Evolutionary conservation across 768 basidiomycete species (phyloP).

Genomic region (Phylloporus arenicola): DNA sequence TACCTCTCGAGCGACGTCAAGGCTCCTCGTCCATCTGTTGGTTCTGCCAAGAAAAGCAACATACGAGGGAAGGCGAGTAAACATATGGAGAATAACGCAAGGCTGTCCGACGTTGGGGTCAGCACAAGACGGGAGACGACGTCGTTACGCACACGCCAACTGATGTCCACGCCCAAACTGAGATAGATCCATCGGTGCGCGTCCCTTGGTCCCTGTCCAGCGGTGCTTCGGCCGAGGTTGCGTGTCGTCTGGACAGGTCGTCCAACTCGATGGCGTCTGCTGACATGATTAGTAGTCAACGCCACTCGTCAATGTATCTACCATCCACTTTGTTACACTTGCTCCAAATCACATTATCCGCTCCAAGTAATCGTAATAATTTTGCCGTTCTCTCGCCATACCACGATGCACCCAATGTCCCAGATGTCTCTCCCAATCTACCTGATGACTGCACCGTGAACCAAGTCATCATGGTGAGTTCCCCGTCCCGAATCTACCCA

Average conservation of each 20-base stretch:
- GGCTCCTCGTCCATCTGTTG: conserved; percentile 35
- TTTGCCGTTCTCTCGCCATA: conserved; percentile 31
- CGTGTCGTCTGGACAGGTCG: conserved; percentile 26
- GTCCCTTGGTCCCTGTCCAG: not conserved
- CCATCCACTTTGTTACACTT: not conserved
- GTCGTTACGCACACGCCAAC: conserved; percentile 26
- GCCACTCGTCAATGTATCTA: not conserved
- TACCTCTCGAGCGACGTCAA: conserved; percentile 68
- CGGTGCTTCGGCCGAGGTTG: conserved; percentile 8
- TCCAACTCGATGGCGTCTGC: conserved; percentile 35
- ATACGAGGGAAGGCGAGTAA: conserved; percentile 56
- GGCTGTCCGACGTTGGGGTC: conserved; percentile 21
- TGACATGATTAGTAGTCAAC: conserved; percentile 22
- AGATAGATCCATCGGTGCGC: conserved; percentile 23
- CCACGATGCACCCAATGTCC: conserved; percentile 28
- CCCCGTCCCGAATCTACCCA: not conserved
- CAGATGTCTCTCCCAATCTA: conserved; percentile 26
- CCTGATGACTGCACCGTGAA: conserved; percentile 36
- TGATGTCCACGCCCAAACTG: conserved; percentile 38
- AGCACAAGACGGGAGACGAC: not conserved
- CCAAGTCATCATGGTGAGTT: conserved; percentile 35
- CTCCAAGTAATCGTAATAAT: not conserved
- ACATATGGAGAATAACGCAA: conserved; percentile 32
- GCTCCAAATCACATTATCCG: not conserved
- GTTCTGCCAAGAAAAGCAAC: conserved; percentile 60